Base-by-base conservation (phyloP, 1,139 yeast species). In the Pichiaceae sp. region DNA sequence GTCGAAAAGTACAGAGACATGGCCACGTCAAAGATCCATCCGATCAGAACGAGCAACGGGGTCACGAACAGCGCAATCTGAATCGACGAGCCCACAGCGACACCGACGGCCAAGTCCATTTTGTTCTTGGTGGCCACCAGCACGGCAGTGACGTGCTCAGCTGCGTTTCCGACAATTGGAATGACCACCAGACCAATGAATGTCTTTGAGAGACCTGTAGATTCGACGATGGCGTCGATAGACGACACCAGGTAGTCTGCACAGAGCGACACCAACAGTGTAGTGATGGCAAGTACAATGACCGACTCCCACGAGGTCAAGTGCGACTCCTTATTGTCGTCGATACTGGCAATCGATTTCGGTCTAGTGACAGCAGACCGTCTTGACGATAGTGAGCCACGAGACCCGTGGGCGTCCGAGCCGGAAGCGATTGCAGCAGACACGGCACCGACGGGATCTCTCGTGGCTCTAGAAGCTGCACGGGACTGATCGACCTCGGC, bases 141-240 rank as follows among this genome's bases (percentile, higher is more conserved):
- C 34, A 91, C 82, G 2, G 97, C 96, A 15, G 97, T 91, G 35
- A 85, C 97, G 59, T 91, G 98, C 62, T 91, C 98, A 12, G 98
- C 97, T 2, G 98, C 98, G 53, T 91, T 91, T 41, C 98, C 98
- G 23, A 91, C 97, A 45, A 93, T 89, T 34, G 98, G 98, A 44
- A 91, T 79, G 35, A 91, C 77, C 50, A 91, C 82, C 48, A 91
- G 69, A 59, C 98, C 98, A 50, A 91, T 86, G 54, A 91, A 91
- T 0, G 97, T 89, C 69, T 89, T 91, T 35, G 95, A 83, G 45
- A 91, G 68, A 3, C 96, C 96, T 3, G 95, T 76, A 30, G 76
- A 64, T 43, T 68, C 83, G 29, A 91, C 98, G 45, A 91, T 77
- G 42, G 74, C 80, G 62, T 91, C 97, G 51, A 91, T 91, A 23